These are phyloP conservation scores for Podospora bellae-mahoneyi DNA, from an alignment of 495 filamentous ascomycete species.

Conservation along the genomic window DNA sequence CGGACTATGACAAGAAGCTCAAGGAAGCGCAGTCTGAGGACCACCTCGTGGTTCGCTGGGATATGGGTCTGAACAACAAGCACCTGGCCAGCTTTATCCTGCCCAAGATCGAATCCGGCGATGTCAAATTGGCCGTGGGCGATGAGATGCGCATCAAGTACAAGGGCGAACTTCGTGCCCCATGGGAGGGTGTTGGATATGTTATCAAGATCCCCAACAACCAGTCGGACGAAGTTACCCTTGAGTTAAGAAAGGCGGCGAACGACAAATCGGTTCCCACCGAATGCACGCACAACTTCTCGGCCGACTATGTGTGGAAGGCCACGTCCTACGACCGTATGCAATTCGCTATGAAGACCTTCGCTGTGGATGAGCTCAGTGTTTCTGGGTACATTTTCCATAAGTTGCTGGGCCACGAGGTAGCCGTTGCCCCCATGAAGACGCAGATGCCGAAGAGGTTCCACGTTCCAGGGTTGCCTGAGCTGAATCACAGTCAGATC, in stretches of 20 bases:
- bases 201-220: slow-evolving; percentile 99
- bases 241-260: slow-evolving; percentile 71
- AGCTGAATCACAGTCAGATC: slow-evolving; percentile 94
- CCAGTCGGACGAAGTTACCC: slow-evolving; percentile 95
- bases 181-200: slow-evolving; percentile 98
- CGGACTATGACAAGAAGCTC: slow-evolving; percentile 98
- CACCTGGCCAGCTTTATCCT: slow-evolving; percentile 93
- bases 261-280: slow-evolving; percentile 94
- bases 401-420: slow-evolving; percentile 92
- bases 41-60: slow-evolving; percentile 89
- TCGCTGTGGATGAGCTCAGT: slow-evolving; percentile 96
- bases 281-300: slow-evolving; percentile 97
- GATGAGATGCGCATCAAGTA: slow-evolving; percentile 99
- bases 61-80: slow-evolving; percentile 95
- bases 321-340: slow-evolving; percentile 98
- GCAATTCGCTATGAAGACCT: slow-evolving; percentile 99
- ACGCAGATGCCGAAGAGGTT: slow-evolving; percentile 95
- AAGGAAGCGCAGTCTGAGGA: slow-evolving; percentile 99
- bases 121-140: slow-evolving; percentile 96
- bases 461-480: slow-evolving; percentile 90
- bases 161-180: slow-evolving; percentile 85
- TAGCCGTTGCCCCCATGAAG: slow-evolving; percentile 94
- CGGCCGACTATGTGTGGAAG: slow-evolving; percentile 99
- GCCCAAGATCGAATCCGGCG: slow-evolving; percentile 94
- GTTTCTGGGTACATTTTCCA: slow-evolving; percentile 99